Conservation (phyloP, 106 monocot species). For the Dendrobium nobile region DNA sequence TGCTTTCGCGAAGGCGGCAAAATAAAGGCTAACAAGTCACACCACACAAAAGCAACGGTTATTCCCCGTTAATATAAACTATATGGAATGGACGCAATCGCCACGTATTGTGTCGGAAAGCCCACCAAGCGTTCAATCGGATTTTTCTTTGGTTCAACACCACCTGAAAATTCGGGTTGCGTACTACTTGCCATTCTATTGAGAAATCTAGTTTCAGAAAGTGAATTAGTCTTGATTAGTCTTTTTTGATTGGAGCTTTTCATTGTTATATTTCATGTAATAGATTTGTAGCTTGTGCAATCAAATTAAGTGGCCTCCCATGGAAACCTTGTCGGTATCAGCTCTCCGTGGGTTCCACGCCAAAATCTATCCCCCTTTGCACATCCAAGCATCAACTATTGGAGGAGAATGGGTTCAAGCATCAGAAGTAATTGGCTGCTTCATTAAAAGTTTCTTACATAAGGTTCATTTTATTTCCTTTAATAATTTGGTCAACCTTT, state of each 20-base stretch:
- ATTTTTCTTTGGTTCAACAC: conserved; percentile 87
- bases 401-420: conserved; percentile 88
- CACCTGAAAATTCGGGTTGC: conserved; percentile 78
- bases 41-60: conserved; percentile 55
- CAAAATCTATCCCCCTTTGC: conserved; percentile 85
- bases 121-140: conserved; percentile 76
- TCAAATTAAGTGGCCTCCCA: conserved; percentile 68
- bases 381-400: conserved; percentile 93
- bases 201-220: not conserved
- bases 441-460: too few species aligned
- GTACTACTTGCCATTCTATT: not conserved
- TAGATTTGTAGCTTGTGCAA: conserved; percentile 31
- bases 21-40: conserved; percentile 47
- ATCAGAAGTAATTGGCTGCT: conserved; percentile 63
- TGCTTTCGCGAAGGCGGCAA: conserved; percentile 51
- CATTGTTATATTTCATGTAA: not conserved
- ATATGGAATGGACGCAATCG: conserved; percentile 26
- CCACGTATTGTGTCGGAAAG: conserved; percentile 61
- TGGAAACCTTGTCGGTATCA: conserved; percentile 52
- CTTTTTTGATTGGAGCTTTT: not conserved
- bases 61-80: conserved; percentile 56
- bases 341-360: conserved; percentile 78
- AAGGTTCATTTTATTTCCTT: not conserved
- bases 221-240: not conserved
- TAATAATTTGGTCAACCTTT: conserved; percentile 6